These are phyloP conservation scores for Suillus discolor DNA, from an alignment of 768 basidiomycete species.

Conservation along the genomic window DNA sequence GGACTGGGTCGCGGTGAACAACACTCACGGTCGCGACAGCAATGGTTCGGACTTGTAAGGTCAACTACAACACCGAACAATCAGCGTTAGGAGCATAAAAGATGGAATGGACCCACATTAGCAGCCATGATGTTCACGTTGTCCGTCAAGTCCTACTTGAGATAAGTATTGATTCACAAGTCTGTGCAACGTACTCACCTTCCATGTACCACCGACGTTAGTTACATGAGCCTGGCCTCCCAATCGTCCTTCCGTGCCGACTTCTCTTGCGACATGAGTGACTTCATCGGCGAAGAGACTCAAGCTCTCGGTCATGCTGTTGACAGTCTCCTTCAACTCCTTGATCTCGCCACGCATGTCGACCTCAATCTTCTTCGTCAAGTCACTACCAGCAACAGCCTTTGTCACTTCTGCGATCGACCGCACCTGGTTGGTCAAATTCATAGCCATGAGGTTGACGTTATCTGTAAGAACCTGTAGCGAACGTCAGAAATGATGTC, in stretches of 20 bases:
- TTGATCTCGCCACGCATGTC: slow-evolving; percentile 92
- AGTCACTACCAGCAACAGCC: slow-evolving; percentile 90
- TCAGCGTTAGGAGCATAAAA: background rate
- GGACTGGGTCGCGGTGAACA: background rate
- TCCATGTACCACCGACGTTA: slow-evolving; percentile 97
- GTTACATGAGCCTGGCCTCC: slow-evolving; percentile 94
- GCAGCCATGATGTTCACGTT: slow-evolving; percentile 96
- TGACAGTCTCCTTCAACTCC: slow-evolving; percentile 90
- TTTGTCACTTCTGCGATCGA: slow-evolving; percentile 91
- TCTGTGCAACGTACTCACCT: slow-evolving; percentile 38
- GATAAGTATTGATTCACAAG: background rate
- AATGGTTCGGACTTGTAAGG: slow-evolving; percentile 91
- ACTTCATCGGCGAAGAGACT: slow-evolving; percentile 86
- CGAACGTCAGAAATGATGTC: slow-evolving; percentile 12
- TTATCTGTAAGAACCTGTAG: slow-evolving; percentile 67
- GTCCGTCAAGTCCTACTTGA: slow-evolving; percentile 75
- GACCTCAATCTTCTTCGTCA: slow-evolving; percentile 92
- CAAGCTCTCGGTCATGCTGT: slow-evolving; percentile 90
- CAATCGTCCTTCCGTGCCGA: slow-evolving; percentile 93
- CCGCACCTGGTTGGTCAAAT: slow-evolving; percentile 89
- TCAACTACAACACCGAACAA: slow-evolving; percentile 55
- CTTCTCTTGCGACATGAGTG: slow-evolving; percentile 89
- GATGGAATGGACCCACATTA: slow-evolving; percentile 57
- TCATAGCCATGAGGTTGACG: slow-evolving; percentile 89
- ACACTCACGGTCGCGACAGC: slow-evolving; percentile 82